These are phyloP conservation scores for Fusarium lateritium DNA, from an alignment of 2,329 filamentous ascomycete species.

Conservation along the genomic window DNA sequence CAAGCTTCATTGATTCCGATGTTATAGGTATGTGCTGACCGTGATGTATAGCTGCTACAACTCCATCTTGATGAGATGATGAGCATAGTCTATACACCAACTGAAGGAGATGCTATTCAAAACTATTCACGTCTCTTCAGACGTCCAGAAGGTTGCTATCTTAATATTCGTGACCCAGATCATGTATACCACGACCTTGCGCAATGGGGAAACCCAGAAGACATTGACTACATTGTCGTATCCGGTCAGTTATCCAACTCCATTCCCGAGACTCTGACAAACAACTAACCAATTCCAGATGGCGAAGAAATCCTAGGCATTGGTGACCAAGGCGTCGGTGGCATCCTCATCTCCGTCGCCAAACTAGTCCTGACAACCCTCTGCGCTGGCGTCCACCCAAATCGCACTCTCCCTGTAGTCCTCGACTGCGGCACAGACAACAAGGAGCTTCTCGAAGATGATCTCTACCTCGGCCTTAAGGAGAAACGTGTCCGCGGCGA, in stretches of 20 bases:
- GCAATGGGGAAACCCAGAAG: constrained; percentile 78
- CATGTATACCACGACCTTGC: constrained; percentile 76
- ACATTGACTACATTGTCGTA: constrained; percentile 91
- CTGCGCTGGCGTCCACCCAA: constrained; percentile 89
- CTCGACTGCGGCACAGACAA: constrained; percentile 92
- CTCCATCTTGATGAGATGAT: constrained; percentile 91
- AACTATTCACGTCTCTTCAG: constrained; percentile 86
- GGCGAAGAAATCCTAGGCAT: constrained; percentile 86
- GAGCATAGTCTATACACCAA: constrained; percentile 90
- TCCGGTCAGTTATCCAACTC: constrained; percentile 68
- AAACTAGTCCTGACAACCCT: constrained; percentile 87
- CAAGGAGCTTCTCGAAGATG: constrained; percentile 78
- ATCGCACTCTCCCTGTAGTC: constrained; percentile 83
- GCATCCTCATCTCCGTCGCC: constrained; percentile 86
- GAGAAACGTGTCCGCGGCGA: constrained; percentile 77
- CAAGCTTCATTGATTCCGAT: constrained; percentile 48
- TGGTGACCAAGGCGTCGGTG: constrained; percentile 89
- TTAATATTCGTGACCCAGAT: constrained; percentile 79
- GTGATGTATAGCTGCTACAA: constrained; percentile 71
- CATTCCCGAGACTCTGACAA: neutral
- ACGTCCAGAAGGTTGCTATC: constrained; percentile 83
- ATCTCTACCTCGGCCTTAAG: constrained; percentile 83
- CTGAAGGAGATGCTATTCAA: constrained; percentile 89
- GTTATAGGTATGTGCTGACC: constrained; percentile 27
- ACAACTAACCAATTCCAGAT: constrained; percentile 52